These are phyloP conservation scores for Tricholoma sp. DNA, from an alignment of 768 basidiomycete genomes.

Conservation along the genomic window DNA sequence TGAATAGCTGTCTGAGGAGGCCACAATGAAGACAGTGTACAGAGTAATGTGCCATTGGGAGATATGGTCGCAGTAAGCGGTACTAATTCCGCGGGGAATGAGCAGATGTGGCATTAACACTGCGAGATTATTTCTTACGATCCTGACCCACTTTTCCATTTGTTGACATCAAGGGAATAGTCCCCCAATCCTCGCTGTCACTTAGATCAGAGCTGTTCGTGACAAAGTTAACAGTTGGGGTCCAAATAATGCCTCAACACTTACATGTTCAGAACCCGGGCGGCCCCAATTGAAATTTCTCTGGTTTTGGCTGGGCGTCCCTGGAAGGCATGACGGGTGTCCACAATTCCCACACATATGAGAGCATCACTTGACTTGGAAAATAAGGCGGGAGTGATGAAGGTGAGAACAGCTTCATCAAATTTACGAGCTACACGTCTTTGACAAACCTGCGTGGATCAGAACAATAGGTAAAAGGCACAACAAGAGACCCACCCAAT, in stretches of 20 bases:
- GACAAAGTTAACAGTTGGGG: not conserved
- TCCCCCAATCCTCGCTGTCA: constrained; percentile 48
- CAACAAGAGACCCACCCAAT: constrained; percentile 34
- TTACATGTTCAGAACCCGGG: constrained; percentile 52
- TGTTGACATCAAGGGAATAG: constrained; percentile 39
- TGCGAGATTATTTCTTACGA: constrained; percentile 32
- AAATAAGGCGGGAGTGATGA: constrained; percentile 36
- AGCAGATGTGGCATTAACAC: not conserved
- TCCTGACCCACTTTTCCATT: constrained; percentile 40
- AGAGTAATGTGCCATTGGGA: constrained; percentile 54
- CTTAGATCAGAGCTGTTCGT: constrained; percentile 45
- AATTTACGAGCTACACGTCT: constrained; percentile 35
- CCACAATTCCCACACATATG: constrained; percentile 44
- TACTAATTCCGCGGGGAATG: constrained; percentile 36
- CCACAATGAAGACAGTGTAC: constrained; percentile 42
- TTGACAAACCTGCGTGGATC: constrained; percentile 24
- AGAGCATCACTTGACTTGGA: constrained; percentile 24
- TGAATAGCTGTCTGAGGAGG: constrained; percentile 37
- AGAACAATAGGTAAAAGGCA: constrained; percentile 3
- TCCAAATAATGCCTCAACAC: constrained; percentile 11
- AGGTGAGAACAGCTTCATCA: constrained; percentile 39
- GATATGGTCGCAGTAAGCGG: constrained; percentile 52
- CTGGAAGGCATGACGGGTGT: constrained; percentile 38
- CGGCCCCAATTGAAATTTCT: constrained; percentile 41
- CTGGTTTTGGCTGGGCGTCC: constrained; percentile 26